These are phyloP conservation scores for Uromyces viciae-fabae DNA, from an alignment of 1,284 basidiomycete genomes.

Conservation along the genomic window DNA sequence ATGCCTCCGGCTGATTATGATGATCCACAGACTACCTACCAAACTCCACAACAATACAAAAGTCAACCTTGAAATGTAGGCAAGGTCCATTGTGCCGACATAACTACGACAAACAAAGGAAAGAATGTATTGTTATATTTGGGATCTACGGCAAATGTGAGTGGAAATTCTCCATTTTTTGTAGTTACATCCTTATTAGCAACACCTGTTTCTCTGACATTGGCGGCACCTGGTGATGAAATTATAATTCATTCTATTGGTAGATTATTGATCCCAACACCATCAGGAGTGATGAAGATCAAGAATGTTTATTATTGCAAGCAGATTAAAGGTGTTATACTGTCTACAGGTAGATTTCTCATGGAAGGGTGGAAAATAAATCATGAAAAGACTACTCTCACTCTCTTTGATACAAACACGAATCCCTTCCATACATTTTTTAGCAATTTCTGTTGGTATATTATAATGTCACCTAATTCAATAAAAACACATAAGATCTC, in stretches of 20 bases:
- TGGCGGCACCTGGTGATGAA: not conserved
- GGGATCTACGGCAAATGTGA: not conserved
- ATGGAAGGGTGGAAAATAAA: not conserved
- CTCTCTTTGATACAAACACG: not conserved
- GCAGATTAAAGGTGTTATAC: not conserved
- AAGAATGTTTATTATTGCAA: not conserved
- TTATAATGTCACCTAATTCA: not conserved
- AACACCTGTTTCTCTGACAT: not conserved
- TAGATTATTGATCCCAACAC: not conserved
- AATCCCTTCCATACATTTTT: not conserved
- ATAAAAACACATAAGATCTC: not conserved
- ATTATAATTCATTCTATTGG: not conserved
- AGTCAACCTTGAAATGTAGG: no score
- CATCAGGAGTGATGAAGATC: not conserved
- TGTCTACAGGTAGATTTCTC: not conserved
- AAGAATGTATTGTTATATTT: not conserved
- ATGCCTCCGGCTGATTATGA: not conserved
- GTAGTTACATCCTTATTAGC: not conserved
- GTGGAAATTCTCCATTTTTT: not conserved
- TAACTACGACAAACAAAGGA: not conserved
- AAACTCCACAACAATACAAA: no score
- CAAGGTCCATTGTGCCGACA: not conserved
- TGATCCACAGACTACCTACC: no score
- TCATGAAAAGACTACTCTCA: not conserved
- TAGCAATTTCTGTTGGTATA: not conserved